These are phyloP conservation scores for Brasilioporus rufonigricans DNA, from an alignment of 768 basidiomycete species.

Conservation along the genomic window DNA sequence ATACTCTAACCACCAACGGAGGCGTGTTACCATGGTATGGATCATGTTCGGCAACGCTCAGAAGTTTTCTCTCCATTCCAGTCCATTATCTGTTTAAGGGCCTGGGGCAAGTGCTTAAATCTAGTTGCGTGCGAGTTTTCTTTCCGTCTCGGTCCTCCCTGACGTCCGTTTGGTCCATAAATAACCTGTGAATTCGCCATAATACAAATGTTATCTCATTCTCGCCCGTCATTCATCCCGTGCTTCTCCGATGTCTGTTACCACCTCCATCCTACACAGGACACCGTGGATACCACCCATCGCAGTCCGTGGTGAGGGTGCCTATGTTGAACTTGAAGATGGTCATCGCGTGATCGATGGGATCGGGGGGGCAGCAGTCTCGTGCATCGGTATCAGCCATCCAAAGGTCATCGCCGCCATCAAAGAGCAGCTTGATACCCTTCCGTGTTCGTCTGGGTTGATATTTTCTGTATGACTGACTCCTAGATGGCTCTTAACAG, in stretches of 20 bases:
- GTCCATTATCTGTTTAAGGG: no score
- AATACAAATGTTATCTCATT: background rate
- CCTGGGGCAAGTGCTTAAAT: background rate
- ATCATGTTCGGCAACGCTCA: background rate
- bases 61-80: no score
- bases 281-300: slow-evolving; percentile 75
- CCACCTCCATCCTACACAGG: slow-evolving; percentile 54
- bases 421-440: slow-evolving; percentile 75
- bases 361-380: slow-evolving; percentile 83
- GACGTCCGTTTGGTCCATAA: background rate
- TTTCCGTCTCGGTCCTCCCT: background rate
- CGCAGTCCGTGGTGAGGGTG: slow-evolving; percentile 62
- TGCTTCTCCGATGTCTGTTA: slow-evolving; percentile 14
- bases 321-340: slow-evolving; percentile 69
- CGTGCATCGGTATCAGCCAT: slow-evolving; percentile 73
- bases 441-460: slow-evolving; percentile 56
- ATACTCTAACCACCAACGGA: background rate
- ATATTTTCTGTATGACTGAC: background rate
- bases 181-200: background rate
- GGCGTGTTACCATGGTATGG: background rate
- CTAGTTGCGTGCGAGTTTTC: background rate
- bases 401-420: slow-evolving; percentile 70
- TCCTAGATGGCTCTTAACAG: slow-evolving; percentile 34
- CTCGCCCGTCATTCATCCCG: background rate
- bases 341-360: slow-evolving; percentile 72